Base-by-base conservation (phyloP, 768 basidiomycete species). In the Termitomyces eurrhizus region DNA sequence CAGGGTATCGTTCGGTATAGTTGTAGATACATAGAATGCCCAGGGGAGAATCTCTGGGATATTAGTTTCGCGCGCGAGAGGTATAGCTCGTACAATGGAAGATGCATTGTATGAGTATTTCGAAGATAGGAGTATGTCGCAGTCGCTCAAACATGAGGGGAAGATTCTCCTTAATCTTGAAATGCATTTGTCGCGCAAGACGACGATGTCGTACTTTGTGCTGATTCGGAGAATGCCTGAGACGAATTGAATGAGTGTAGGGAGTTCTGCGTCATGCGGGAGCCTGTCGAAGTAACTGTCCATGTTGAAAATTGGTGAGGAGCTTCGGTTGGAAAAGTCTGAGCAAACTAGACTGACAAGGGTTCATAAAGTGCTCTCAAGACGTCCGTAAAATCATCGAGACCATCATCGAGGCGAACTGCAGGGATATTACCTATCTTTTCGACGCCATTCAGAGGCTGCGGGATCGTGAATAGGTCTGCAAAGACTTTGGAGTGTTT, bases 21-120 rank as follows among this genome's bases (percentile, higher is more conserved):
- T 76, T 0, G 76, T 75, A 50, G 76, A 78, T 58, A 78, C 74
- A 57, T 79, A 79, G 64, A 76, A 78, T 1, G 78, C 77, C 78
- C 78, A 79, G 1, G 78, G 78, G 1, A 79, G 73, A 24, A 79
- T 75, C 54, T 73, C 73, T 9, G 75, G 77, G 21, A 79, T 67
- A 50, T 74, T 75, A 14, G 74, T 71, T 51, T 74, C 74, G 16
- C 75, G 70, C 2, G 77, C 78, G 32, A 79, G 72, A 6, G 74
- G 75, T 35, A 79, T 78, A n/a, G 77, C 72, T 41, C 75, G 72
- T 21, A 77, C 74, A 46, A 79, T 72, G 32, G 74, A 73, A 1
- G 70, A 67, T 12, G 76, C 70, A 1, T 70, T 65, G 56, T 79
- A 79, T 53, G 72, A 66, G 37, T 73, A 73, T 32, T 75, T 68